A percentile compares a stretch with the other conserved stretches of the same genome.
Evolutionary conservation across 345 rosid species (phyloP).

Genomic region (Theobroma cacao): DNA sequence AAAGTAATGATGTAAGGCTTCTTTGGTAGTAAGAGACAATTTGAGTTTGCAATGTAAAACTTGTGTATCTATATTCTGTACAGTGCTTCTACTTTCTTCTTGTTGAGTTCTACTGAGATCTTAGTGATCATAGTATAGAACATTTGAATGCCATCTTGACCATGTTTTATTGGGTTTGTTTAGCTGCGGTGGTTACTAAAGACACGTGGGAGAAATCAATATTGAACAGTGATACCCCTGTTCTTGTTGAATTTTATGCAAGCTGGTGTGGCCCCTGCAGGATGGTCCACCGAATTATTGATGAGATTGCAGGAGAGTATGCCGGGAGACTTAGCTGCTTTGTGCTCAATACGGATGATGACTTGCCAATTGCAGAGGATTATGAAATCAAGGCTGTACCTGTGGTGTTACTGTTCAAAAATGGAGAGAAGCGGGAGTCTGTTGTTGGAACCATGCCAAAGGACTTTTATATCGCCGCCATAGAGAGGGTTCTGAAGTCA

Average conservation of each 20-base stretch:
- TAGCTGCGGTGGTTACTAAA: conserved; percentile 60
- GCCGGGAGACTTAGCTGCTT: conserved; percentile 68
- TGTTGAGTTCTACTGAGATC: neutral
- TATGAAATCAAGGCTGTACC: conserved; percentile 90
- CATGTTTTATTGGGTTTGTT: conserved; percentile 19
- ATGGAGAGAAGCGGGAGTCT: conserved; percentile 70
- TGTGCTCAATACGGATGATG: conserved; percentile 67
- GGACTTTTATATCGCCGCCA: conserved; percentile 83
- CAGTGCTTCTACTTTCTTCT: neutral
- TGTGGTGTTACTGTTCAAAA: conserved; percentile 82
- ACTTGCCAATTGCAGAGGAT: conserved; percentile 64
- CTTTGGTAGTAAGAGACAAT: neutral
- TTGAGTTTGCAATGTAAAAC: neutral
- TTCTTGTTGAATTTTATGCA: conserved; percentile 85
- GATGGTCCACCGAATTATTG: conserved; percentile 64
- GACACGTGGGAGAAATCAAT: conserved; percentile 66
- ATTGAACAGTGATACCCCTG: conserved; percentile 62
- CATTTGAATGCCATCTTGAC: conserved; percentile 7
- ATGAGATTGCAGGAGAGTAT: conserved; percentile 81
- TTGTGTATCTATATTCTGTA: neutral
- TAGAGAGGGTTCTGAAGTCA: conserved; percentile 71
- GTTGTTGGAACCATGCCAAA: conserved; percentile 95
- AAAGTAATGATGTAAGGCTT: neutral
- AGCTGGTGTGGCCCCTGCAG: conserved; percentile 83
- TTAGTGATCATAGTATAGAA: neutral